Evolutionary conservation across 148 eudicot species (phyloP).

Genomic region (Amaranthus hypochondriacus): DNA sequence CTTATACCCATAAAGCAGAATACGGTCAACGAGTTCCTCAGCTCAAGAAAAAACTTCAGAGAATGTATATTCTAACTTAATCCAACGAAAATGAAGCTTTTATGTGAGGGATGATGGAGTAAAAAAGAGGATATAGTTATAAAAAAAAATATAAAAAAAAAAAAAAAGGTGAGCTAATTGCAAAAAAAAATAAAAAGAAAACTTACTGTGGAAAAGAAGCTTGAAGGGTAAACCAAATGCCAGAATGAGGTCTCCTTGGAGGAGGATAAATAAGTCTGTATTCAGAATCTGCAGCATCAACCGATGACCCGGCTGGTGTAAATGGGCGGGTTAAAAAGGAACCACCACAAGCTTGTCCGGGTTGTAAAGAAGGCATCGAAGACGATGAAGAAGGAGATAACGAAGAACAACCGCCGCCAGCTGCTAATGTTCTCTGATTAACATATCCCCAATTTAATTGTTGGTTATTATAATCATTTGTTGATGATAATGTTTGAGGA

Average conservation of each 20-base stretch:
- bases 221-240: conserved; percentile 76
- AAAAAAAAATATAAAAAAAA: neutral
- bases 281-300: conserved; percentile 24
- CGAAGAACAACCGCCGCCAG: neutral
- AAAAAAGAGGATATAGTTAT: too few species aligned
- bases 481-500: neutral
- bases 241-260: conserved; percentile 64
- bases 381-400: neutral
- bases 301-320: conserved; percentile 3
- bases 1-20: too few species aligned
- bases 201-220: conserved; percentile 67
- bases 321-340: conserved; percentile 7
- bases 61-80: neutral
- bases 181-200: neutral
- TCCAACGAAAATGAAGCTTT: neutral
- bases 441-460: conserved; percentile 5
- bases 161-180: conserved; percentile 4
- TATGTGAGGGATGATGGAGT: too few species aligned
- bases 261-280: conserved; percentile 58
- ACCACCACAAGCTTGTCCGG: neutral
- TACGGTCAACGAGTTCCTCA: too few species aligned
- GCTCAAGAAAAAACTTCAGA: too few species aligned
- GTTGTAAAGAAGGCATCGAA: neutral
- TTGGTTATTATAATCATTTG: neutral
- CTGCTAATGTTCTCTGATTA: conserved; percentile 4